Percentiles rank a stretch among this genome's conserved stretches.
These are phyloP conservation scores for Barnettozyma pratensis DNA, from an alignment of 805 yeast species.

Conservation along the genomic window DNA sequence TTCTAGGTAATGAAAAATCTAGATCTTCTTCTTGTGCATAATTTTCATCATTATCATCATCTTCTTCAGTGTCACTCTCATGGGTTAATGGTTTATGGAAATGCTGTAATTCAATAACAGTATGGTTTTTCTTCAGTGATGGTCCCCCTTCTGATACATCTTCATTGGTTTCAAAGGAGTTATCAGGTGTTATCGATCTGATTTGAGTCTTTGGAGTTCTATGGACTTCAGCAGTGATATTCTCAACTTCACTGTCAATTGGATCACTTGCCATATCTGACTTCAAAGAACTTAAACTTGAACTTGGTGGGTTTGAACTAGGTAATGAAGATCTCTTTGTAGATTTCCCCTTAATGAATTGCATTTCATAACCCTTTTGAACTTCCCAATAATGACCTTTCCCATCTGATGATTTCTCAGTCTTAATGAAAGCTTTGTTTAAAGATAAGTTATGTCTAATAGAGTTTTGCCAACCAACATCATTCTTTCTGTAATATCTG, in stretches of 20 bases:
- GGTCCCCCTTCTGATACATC: constrained; percentile 10
- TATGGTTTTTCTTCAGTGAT: constrained; percentile 22
- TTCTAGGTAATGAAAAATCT: constrained; percentile 13
- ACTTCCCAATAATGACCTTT: constrained; percentile 90
- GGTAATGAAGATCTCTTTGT: constrained; percentile 29
- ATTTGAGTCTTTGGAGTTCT: constrained; percentile 23
- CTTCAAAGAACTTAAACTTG: background rate
- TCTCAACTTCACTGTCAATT: constrained; percentile 6
- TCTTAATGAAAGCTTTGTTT: constrained; percentile 88
- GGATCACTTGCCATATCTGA: constrained; percentile 5
- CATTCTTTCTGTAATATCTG: constrained; percentile 74
- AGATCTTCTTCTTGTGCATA: constrained; percentile 11
- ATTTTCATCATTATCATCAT: constrained; percentile 4
- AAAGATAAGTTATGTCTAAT: constrained; percentile 90
- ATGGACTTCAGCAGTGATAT: constrained; percentile 14
- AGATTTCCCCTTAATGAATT: constrained; percentile 63
- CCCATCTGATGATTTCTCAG: constrained; percentile 86
- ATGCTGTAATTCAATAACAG: constrained; percentile 25
- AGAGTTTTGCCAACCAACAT: constrained; percentile 96
- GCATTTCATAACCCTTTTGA: constrained; percentile 74
- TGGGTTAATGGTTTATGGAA: constrained; percentile 8
- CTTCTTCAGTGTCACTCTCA: constrained; percentile 6
- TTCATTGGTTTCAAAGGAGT: constrained; percentile 6
- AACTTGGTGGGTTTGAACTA: background rate
- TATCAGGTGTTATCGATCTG: constrained; percentile 1